Evolutionary conservation across 2,329 filamentous ascomycete species (phyloP).

Genomic region (Cercospora beticola): DNA sequence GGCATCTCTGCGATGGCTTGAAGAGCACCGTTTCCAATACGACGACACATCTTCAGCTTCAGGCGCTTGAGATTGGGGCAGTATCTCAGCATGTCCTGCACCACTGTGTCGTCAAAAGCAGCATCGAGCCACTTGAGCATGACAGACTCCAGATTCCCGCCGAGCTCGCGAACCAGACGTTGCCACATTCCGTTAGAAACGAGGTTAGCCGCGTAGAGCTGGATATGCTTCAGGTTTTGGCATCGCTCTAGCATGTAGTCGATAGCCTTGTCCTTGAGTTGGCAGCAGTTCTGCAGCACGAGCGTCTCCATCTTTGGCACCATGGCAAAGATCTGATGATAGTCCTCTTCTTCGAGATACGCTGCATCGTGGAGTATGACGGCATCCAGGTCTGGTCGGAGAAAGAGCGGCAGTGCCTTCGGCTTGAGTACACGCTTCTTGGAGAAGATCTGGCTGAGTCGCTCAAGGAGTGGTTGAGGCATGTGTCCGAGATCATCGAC

Average conservation of each 20-base stretch:
- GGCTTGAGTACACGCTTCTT: slow-evolving; percentile 60
- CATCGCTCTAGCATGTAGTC: slow-evolving; percentile 76
- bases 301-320: slow-evolving; percentile 68
- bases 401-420: slow-evolving; percentile 51
- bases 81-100: slow-evolving; percentile 60
- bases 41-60: slow-evolving; percentile 79
- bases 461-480: slow-evolving; percentile 56
- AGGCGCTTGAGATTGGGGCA: slow-evolving; percentile 71
- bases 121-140: slow-evolving; percentile 83
- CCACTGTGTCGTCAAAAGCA: slow-evolving; percentile 71
- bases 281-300: slow-evolving; percentile 80
- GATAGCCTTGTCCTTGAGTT: slow-evolving; percentile 83
- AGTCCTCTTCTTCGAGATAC: slow-evolving; percentile 72
- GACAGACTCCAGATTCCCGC: slow-evolving; percentile 63
- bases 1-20: slow-evolving; percentile 60
- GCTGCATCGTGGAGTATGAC: slow-evolving; percentile 63
- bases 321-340: slow-evolving; percentile 74
- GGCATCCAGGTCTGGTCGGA: slow-evolving; percentile 54
- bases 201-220: slow-evolving; percentile 81
- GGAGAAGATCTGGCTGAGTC: slow-evolving; percentile 63
- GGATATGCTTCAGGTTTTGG: slow-evolving; percentile 67
- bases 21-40: slow-evolving; percentile 66
- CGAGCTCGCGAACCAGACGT: slow-evolving; percentile 65
- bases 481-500: slow-evolving; percentile 65
- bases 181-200: slow-evolving; percentile 75